Conservation (phyloP, 352 stramenopile genomes). For the Halophytophthora polymorphica region DNA sequence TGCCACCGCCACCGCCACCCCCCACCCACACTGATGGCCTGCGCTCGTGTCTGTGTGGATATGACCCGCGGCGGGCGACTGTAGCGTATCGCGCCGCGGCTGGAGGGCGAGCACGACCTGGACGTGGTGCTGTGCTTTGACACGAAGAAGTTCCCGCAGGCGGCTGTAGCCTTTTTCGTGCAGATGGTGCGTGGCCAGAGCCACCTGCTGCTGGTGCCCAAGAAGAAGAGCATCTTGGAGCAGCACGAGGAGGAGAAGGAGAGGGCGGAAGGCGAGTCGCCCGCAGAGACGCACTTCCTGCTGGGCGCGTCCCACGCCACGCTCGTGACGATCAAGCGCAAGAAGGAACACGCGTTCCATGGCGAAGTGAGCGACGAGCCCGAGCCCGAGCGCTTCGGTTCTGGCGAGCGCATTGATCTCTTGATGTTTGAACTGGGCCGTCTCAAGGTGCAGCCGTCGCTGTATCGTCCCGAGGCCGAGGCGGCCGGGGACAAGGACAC, state of each 20-base stretch:
- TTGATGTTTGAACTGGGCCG: slow-evolving; percentile 68
- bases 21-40: too few species aligned
- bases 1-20: too few species aligned
- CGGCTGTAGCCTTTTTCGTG: slow-evolving; percentile 65
- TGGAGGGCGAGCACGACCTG: slow-evolving; percentile 54
- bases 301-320: slow-evolving; percentile 45
- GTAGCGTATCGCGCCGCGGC: slow-evolving; percentile 55
- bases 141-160: slow-evolving; percentile 44
- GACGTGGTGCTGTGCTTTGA: slow-evolving; percentile 77
- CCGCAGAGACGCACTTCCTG: slow-evolving; percentile 44
- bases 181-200: slow-evolving; percentile 63
- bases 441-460: slow-evolving; percentile 38
- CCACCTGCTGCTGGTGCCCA: slow-evolving; percentile 46
- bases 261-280: slow-evolving; percentile 5
- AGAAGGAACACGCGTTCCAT: slow-evolving; percentile 47
- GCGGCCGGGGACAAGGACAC: slow-evolving; percentile 2
- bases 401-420: slow-evolving; percentile 72
- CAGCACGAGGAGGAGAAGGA: slow-evolving; percentile 21
- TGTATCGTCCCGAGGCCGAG: slow-evolving; percentile 8
- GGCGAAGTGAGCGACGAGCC: slow-evolving; percentile 41
- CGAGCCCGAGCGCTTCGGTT: slow-evolving; percentile 48
- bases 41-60: slow-evolving; percentile 1
- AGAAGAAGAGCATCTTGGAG: slow-evolving; percentile 37
- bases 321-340: slow-evolving; percentile 60
- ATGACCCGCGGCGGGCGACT: slow-evolving; percentile 11